Evolutionary conservation across 352 stramenopile genomes (phyloP), one percentile per base, ranked within the genome.

Genomic region (Globisporangium ultimum): DNA sequence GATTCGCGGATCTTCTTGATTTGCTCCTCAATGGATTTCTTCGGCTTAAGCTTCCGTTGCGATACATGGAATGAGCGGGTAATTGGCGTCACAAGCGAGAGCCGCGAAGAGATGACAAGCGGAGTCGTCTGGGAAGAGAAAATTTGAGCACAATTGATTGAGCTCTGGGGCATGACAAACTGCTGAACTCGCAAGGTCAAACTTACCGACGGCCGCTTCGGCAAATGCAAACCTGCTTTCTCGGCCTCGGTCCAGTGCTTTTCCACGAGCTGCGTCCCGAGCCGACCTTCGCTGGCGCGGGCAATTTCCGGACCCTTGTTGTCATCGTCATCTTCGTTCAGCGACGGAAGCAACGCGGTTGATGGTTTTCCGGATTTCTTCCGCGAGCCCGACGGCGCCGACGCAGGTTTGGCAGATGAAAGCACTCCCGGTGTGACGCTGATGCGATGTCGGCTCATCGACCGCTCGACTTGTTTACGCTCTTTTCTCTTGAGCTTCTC

Each of bases 1-100:
- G 70, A 80, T 46, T 76, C 67, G 14, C 84, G 81, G 58, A 93
- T 89, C 43, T 64, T 74, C 12, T 72, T 68, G 53, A 93, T 64
- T 49, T 88, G 67, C 34, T 76, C 63, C 5, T 79, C 70, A 32
- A 86, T 64, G 21, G 58, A 49, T 15, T 46, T 17, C 10, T 56
- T 58, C 11, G 60, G 21, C 15, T 58, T 67, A 45, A 43, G 56
- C 48, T 76, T 62, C 17, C 66, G 71, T 14, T 70, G 67, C 4
- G 76, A 73, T 32, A 88, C 48, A 64, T 90, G 74, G 15, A 65
- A 63, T 42, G 76, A 71, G 50, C 66, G 78, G 15, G 74, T 88
- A 48, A 87, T 74, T 18, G 80, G 88, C 58, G 64, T 65, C 49
- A 67, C 56, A 22, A 53, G 54, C 46, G 42, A 55, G 21, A 60